Conservation (phyloP, 2,329 filamentous ascomycete genomes). For the Daldinia sp. region DNA sequence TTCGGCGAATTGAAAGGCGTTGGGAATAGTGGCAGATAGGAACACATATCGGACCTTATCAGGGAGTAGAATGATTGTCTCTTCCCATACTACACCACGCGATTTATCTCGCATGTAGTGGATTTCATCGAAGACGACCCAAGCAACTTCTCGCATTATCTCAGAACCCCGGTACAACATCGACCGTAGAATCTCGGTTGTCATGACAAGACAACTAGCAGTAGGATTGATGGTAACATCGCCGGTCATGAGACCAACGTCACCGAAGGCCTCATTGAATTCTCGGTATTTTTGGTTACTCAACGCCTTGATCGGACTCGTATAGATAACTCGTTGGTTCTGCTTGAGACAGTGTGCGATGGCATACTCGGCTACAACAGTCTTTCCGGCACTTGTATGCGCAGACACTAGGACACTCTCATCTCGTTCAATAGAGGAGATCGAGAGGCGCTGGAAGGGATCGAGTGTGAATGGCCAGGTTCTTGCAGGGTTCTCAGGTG, state of each 20-base stretch:
- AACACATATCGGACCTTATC: conserved; percentile 99
- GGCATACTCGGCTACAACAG: conserved; percentile 97
- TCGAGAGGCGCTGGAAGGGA: conserved; percentile 95
- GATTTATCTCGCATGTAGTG: conserved; percentile 97
- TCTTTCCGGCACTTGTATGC: conserved; percentile 97
- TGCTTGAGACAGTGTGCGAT: conserved; percentile 97
- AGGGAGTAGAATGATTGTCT: conserved; percentile 96
- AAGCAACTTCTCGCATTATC: conserved; percentile 99
- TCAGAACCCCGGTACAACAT: conserved; percentile 99
- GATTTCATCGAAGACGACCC: conserved; percentile 98
- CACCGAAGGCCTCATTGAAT: conserved; percentile 94
- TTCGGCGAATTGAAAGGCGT: conserved; percentile 98
- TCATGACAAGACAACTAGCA: conserved; percentile 98
- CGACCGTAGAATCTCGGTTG: conserved; percentile 97
- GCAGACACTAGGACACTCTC: conserved; percentile 98
- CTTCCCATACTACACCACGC: conserved; percentile 98
- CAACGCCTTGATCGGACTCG: conserved; percentile 97
- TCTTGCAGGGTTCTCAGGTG: conserved; percentile 87
- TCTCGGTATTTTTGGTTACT: conserved; percentile 99
- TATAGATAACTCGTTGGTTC: conserved; percentile 99
- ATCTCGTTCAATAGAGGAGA: conserved; percentile 93
- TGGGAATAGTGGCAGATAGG: conserved; percentile 96
- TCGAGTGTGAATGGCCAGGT: conserved; percentile 92
- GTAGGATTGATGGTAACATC: conserved; percentile 99
- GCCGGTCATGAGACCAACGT: conserved; percentile 97